These are phyloP conservation scores for Penicillium odoratum DNA, from an alignment of 495 filamentous ascomycete genomes.

Conservation along the genomic window DNA sequence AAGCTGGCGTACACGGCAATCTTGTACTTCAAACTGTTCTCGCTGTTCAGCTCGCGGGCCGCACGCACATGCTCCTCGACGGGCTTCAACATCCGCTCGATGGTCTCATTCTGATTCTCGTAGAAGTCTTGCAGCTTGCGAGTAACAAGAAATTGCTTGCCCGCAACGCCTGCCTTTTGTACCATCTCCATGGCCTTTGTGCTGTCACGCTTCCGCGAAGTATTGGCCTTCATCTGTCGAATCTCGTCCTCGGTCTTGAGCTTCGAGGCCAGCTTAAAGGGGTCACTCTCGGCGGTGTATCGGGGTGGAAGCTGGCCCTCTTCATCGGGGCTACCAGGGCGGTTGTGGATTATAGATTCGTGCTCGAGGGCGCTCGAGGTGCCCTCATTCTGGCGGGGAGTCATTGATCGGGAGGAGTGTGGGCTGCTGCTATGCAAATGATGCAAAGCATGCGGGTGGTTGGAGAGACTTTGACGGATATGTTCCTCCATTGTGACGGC, in stretches of 20 bases:
- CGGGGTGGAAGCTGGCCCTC: constrained; percentile 63
- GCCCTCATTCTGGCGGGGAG: constrained; percentile 29
- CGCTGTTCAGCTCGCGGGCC: constrained; percentile 73
- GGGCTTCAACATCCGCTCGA: constrained; percentile 85
- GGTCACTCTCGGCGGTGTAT: constrained; percentile 69
- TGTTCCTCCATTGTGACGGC: constrained; percentile 38
- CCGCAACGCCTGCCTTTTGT: constrained; percentile 16
- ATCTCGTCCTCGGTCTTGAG: constrained; percentile 81
- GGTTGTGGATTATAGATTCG: constrained; percentile 19
- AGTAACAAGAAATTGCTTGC: constrained; percentile 41
- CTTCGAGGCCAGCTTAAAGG: constrained; percentile 74
- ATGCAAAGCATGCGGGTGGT: constrained; percentile 32
- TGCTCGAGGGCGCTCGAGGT: constrained; percentile 41
- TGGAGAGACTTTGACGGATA: constrained; percentile 40
- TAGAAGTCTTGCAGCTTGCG: constrained; percentile 83
- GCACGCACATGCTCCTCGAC: constrained; percentile 86
- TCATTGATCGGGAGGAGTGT: constrained; percentile 23
- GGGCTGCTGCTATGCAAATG: constrained; percentile 22
- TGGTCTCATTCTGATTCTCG: constrained; percentile 87
- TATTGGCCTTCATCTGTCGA: constrained; percentile 77
- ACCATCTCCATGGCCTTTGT: constrained; percentile 21
- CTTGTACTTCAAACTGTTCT: constrained; percentile 79
- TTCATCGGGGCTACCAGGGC: constrained; percentile 53
- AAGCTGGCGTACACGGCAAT: constrained; percentile 93
- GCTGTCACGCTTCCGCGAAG: constrained; percentile 69